Evolutionary conservation across 805 yeast genomes (phyloP).

Genomic region (Maudiozyma saulgeensis): DNA sequence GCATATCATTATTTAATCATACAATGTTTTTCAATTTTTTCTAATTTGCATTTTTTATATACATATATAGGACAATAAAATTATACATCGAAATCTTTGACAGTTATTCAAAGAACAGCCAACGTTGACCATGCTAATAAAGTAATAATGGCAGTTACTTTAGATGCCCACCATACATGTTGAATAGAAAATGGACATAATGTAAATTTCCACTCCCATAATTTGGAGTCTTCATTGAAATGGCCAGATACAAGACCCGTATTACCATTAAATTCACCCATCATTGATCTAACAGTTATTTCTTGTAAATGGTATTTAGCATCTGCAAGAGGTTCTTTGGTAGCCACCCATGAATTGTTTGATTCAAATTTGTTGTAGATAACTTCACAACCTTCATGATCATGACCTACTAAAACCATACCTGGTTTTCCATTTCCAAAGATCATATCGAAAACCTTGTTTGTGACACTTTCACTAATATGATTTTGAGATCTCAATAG

Average conservation of each 20-base stretch:
- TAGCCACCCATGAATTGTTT: conserved; percentile 40
- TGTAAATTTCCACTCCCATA: conserved; percentile 61
- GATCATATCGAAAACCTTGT: conserved; percentile 57
- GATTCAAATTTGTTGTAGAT: conserved; percentile 42
- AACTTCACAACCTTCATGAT: conserved; percentile 86
- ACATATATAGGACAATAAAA: too few relatives aligned
- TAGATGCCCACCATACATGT: conserved; percentile 93
- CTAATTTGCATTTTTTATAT: too few relatives aligned
- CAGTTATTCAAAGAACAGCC: conserved; percentile 2
- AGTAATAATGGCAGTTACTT: conserved; percentile 39
- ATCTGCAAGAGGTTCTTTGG: conserved; percentile 13
- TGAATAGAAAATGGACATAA: conserved; percentile 79
- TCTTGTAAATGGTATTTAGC: conserved; percentile 44
- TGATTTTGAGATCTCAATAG: conserved; percentile 79
- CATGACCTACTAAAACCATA: conserved; percentile 85
- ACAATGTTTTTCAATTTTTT: too few relatives aligned
- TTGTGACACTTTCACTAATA: conserved; percentile 55
- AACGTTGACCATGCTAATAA: conserved; percentile 31
- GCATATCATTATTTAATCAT: too few relatives aligned
- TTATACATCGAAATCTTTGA: too few relatives aligned
- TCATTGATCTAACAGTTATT: conserved; percentile 81
- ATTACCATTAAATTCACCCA: conserved; percentile 93
- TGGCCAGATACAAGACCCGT: conserved; percentile 77
- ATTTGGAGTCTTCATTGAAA: conserved; percentile 33
- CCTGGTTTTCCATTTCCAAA: conserved; percentile 66